Percentiles rank a stretch among this genome's conserved stretches.
phyloP scores from a whole-genome alignment of 176 grass and related monocot species.

The Ensete glaucum region DNA sequence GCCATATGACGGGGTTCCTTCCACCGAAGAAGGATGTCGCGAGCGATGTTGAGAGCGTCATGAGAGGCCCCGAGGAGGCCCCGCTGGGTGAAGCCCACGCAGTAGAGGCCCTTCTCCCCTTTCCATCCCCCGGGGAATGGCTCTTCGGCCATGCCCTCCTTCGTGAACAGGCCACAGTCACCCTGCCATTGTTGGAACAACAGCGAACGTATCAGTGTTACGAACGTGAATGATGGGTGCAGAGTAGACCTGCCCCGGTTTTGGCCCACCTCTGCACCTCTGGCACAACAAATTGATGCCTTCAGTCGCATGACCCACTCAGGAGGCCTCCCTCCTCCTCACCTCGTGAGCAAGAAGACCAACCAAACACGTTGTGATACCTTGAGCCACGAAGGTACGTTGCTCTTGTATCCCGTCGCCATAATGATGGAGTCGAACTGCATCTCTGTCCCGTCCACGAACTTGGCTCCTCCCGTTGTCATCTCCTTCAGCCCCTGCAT shows the following conservation, averaged over 20 bases:
- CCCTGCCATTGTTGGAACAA: conserved; percentile 30
- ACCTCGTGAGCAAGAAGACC: neutral
- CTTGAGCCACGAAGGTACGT: conserved; percentile 96
- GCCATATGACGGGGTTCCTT: neutral
- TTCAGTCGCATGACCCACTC: neutral
- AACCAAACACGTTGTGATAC: conserved; percentile 30
- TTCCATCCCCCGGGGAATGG: conserved; percentile 68
- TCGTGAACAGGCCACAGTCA: conserved; percentile 42
- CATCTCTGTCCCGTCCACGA: conserved; percentile 82
- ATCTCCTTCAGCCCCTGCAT: conserved; percentile 89
- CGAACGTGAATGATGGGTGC: neutral
- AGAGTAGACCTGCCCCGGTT: neutral
- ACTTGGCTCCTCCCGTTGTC: conserved; percentile 51
- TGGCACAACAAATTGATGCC: neutral
- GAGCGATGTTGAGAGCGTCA: conserved; percentile 63
- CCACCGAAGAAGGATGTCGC: conserved; percentile 61
- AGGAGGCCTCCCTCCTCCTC: neutral
- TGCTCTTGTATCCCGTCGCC: conserved; percentile 87
- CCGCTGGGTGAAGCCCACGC: conserved; percentile 63
- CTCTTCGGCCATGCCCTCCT: conserved; percentile 42
- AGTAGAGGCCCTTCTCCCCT: conserved; percentile 74
- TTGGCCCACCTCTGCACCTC: neutral
- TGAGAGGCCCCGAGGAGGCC: conserved; percentile 70
- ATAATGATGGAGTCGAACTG: conserved; percentile 77
- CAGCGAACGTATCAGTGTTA: neutral